Evolutionary conservation across 192 early-diverging fungal species (phyloP), one percentile per base, ranked within the genome.

Genomic region (Entomortierella lignicola): DNA sequence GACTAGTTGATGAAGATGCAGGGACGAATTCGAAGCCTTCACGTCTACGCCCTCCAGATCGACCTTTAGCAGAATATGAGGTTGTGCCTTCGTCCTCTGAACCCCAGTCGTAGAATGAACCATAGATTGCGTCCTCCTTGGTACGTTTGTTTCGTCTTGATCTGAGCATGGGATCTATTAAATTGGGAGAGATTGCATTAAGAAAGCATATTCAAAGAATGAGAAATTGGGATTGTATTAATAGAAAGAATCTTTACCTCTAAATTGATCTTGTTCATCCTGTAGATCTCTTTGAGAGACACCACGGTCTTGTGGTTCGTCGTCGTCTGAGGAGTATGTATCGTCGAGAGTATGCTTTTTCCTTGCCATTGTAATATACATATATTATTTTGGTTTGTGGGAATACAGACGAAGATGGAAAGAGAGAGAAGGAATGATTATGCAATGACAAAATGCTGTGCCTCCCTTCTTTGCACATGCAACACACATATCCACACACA

Each of bases 51-150:
- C 52, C 32, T 48, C 20, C 30, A 15, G 73, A 77, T 4, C 66
- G 47, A 10, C 60, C 23, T 44, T 27, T 53, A 17, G 25, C 34
- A 26, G 68, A 31, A 3, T 43, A 18, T 15, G 50, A 32, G 15
- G 23, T 17, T 34, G 48, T 31, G 60, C 42, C 55, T 13, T 79
- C 75, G 15, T 79, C 74, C 12, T 70, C 75, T 37, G 68, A 70
- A 6, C 44, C 70, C 50, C 58, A 77, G 27, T 84, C 87, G 15
- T 55, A 71, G 56, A 84, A 91, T 27, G 89, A 73, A 10, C 90
- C 90, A 66, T 88, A 88, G 21, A 88, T 87, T 8, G 75, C 84
- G 20, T 89, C 84, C 32, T 91, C 89, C 66, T 91, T 91, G 3
- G 85, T 85, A 21, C 87, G 85, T 41, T 85, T 81, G 47, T n/a